Evolutionary conservation across 2,329 filamentous ascomycete genomes (phyloP), one percentile per base, ranked within the genome.

Genomic region (Cordyceps farinosa): DNA sequence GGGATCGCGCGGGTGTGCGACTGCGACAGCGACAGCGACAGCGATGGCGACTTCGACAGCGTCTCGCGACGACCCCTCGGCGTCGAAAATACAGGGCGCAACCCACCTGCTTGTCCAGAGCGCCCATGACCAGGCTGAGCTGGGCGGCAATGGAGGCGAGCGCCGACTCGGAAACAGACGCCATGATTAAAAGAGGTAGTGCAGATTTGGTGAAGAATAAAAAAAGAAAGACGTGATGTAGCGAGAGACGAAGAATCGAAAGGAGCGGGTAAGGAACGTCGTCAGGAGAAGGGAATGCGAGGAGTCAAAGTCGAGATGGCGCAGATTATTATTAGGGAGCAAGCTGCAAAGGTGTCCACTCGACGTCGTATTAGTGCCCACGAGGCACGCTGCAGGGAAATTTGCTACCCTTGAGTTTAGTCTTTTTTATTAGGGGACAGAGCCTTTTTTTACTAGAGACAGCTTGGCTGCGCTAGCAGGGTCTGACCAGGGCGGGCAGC

Each of bases 101-200:
- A 61, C 62, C 45, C 52, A 65, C 63, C 63, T 65, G 63, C 38
- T 65, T 65, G 6, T 65, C 63, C 17, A 65, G 63, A 65, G 58
- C 63, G 15, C 59, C 59, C 63, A 65, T 65, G 34, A 65, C 63
- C 29, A 52, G 58, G 63, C 53, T 55, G 17, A 65, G 63, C 63
- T 62, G 58, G 52, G 63, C 47, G 27, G 58, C 53, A 50, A 65
- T 65, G 59, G 58, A 54, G 57, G 48, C 63, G n/a, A 65, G 52
- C 15, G 58, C 63, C 52, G 63, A 56, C 17, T 65, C 63, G 48
- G 58, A 52, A 34, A 45, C 59, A 30, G 58, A 65, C 45, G 61
- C 54, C 57, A 62, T 65, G 58, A 62, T 65, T 57, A 61, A 56
- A 36, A 38, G 45, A 40, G 22, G 38, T 53, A 63, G 7, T 48